Base-by-base conservation (phyloP, 768 basidiomycete genomes). In the Kockovaella imperatae region DNA sequence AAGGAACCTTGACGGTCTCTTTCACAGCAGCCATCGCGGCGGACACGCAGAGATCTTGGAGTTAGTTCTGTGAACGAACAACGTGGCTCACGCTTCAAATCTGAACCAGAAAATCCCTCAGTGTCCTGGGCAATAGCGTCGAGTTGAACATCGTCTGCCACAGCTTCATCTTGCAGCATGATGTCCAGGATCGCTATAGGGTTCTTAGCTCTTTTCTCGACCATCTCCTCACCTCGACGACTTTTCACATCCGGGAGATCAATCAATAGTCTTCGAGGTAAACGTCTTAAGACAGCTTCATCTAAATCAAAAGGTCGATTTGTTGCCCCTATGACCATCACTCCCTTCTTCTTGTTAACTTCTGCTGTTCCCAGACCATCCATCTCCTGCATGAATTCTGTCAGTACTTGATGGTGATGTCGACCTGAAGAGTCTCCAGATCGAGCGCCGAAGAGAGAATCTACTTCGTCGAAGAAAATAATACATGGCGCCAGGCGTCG, bases 401-500 rank as follows among this genome's bases (percentile, higher is more conserved):
- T 72, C 30, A 72, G 42, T 43, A 91, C 80, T 36, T 87, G 84
- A 32, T 88, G 77, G 60, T 93, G 88, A 4, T 87, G 87, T 60
- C 84, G 78, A 46, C 87, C 82, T 7, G 84, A 86, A 32, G 81
- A 82, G 24, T 35, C 43, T 44, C 86, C 84, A 14, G 86, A 83
- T 18, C 90, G 82, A 35, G 88, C 86, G 32, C 87, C 86, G 59
- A 95, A 88, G 4, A 96, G 77, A 1, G 90, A 85, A 60, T 96
- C 90, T 44, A 93, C 85, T 70, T 96, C 90, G 68, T 96, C 90
- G 50, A 96, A 73, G 75, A 96, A 96, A 29, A 96, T 78, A 39
- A 96, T 87, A 56, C 89, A 93, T 3, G 90, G 91, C 0, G 88
- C 84, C 5, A 95, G 71, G 35, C 80, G 77, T 29, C 90, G 79